A percentile compares a stretch with the other conserved stretches of the same genome.
phyloP scores from a whole-genome alignment of 2,329 filamentous ascomycete species.

The Pseudonectria buxi region DNA sequence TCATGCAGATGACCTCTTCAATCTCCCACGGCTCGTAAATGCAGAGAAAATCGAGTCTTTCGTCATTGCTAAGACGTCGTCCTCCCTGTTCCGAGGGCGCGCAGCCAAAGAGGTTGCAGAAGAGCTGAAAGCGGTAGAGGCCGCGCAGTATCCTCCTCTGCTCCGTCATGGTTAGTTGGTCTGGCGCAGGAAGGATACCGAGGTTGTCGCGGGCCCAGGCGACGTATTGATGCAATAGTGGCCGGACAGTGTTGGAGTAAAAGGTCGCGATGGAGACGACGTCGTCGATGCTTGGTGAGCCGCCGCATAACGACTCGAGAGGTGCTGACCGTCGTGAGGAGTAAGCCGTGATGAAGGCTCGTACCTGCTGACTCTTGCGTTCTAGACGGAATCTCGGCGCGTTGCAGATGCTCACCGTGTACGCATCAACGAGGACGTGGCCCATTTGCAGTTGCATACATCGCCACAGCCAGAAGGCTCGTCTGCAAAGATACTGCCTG shows the following conservation, averaged over 20 bases:
- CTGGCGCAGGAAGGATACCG: not conserved
- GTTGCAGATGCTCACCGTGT: not conserved
- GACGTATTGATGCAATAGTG: not conserved
- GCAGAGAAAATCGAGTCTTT: not conserved
- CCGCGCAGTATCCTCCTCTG: not conserved
- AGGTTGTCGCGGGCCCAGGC: not conserved
- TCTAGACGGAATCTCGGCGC: not conserved
- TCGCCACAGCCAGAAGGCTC: not conserved
- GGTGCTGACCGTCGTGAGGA: not conserved
- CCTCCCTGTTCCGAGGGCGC: not conserved
- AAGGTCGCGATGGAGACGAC: not conserved
- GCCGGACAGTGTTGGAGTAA: not conserved
- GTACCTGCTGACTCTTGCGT: not conserved
- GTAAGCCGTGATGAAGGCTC: not conserved
- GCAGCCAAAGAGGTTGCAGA: not conserved
- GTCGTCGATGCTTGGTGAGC: not conserved
- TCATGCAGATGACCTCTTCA: not conserved
- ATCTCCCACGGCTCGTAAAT: not conserved
- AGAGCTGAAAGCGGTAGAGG: conserved; percentile 1
- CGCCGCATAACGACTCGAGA: too few species aligned
- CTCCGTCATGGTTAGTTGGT: not conserved
- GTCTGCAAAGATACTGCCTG: not conserved
- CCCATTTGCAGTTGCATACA: not conserved
- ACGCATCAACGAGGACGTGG: not conserved
- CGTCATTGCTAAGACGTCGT: not conserved